Percentiles rank a stretch among this genome's conserved stretches.
phyloP scores from a whole-genome alignment of 371 early-diverging fungal species.

The Nosema muscidifuracis region DNA sequence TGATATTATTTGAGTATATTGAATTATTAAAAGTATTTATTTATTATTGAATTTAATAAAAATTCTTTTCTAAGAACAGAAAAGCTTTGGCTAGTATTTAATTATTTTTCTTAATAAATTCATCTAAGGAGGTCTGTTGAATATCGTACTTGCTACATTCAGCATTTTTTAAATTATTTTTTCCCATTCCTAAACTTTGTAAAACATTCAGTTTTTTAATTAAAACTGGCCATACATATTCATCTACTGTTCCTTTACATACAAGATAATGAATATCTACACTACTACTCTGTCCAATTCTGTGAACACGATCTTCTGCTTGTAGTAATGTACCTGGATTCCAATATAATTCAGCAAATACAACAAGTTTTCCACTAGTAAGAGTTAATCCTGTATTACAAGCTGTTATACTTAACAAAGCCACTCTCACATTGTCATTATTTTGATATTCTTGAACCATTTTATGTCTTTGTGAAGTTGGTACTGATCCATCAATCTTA shows the following conservation, averaged over 20 bases:
- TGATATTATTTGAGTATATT: no score
- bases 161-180: conserved; percentile 50
- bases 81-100: no score
- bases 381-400: conserved; percentile 66
- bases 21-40: no score
- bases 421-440: conserved; percentile 61
- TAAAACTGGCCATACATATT: conserved; percentile 56
- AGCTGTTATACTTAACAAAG: conserved; percentile 65
- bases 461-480: conserved; percentile 50
- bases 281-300: conserved; percentile 65
- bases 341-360: conserved; percentile 70
- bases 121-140: conserved; percentile 2
- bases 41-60: no score
- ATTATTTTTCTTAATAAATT: conserved; percentile 24
- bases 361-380: conserved; percentile 65
- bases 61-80: no score
- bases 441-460: conserved; percentile 62
- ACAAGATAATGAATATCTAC: conserved; percentile 67
- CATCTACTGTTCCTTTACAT: conserved; percentile 65
- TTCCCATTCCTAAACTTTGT: conserved; percentile 53
- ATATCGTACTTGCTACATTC: neutral
- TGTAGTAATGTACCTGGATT: conserved; percentile 67
- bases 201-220: conserved; percentile 55
- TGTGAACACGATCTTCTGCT: conserved; percentile 65
- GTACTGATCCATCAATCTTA: conserved; percentile 66